Base-by-base conservation (phyloP, 2,329 filamentous ascomycete species). In the Aspergillus piperis region DNA sequence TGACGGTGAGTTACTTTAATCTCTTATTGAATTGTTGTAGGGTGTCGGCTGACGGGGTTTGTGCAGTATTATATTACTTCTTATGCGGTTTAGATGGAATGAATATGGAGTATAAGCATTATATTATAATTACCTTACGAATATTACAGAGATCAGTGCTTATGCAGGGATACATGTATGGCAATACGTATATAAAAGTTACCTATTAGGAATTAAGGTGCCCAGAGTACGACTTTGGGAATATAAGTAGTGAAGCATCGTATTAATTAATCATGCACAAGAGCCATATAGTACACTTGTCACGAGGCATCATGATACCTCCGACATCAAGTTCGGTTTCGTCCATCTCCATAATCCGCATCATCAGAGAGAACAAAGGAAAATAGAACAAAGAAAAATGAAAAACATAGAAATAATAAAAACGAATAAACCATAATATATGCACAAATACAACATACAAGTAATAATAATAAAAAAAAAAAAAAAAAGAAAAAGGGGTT, bases 51-150 rank as follows among this genome's bases (percentile, higher is more conserved):
- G 36, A 39, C 57, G 30, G 50, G 30, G 32, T 17, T 42, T 27
- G 3, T 10, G 49, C 57, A 80, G 76, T 80, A 80, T 64, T 80
- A 80, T 62, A 78, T 80, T 64, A 80, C 79, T 58, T 80, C 78
- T 13, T 80, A 78, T 60, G 65, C 72, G 11, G 67, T 70, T 50
- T 27, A 27, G 25, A 27, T 27, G 25, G 25, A 27, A n/a, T n/a
- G n/a, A 27, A 27, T 3, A 27, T 0, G 25, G 25, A 2, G 7
- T 25, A 25, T 25, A 25, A 25, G 7, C 6, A 7, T 25, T 25
- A 25, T 25, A 25, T 25, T 8, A 30, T 42, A 7, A 54, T 42
- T 15, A 6, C 5, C 7, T 53, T 27, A 54, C 38, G 52, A 32
- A 23, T 21, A n/a, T 10, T 19, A 15, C 27, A 30, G 27, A 10